These are phyloP conservation scores for Trichocladium antarcticum DNA, from an alignment of 495 filamentous ascomycete species.

Conservation along the genomic window DNA sequence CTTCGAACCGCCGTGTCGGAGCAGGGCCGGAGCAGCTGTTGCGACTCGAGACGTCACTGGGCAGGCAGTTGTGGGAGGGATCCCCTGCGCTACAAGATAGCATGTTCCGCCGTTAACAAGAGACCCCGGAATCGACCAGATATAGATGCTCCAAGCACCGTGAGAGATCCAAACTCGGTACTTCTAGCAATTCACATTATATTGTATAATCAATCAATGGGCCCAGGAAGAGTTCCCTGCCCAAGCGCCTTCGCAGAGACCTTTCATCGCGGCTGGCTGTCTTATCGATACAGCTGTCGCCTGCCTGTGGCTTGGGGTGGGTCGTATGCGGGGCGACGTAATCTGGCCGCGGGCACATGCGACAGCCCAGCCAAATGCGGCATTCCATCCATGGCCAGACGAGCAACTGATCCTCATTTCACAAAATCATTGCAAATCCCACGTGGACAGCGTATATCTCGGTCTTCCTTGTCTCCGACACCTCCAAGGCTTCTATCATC, in stretches of 20 bases:
- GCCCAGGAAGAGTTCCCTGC: no score
- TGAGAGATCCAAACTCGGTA: no score
- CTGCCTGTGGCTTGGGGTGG: slow-evolving; percentile 10
- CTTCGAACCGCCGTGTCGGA: no score
- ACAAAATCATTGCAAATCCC: not conserved
- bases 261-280: not conserved
- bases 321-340: slow-evolving; percentile 18
- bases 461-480: not conserved
- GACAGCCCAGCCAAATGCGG: slow-evolving; percentile 7
- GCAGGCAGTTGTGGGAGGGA: no score
- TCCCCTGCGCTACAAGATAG: no score
- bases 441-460: not conserved
- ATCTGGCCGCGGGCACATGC: slow-evolving; percentile 17
- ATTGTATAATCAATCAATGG: no score
- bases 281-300: slow-evolving; percentile 16
- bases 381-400: slow-evolving; percentile 3
- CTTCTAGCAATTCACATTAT: no score
- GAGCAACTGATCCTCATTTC: not conserved
- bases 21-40: no score
- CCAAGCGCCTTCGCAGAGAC: no score
- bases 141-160: not conserved
- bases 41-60: no score
- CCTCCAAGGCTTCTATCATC: no score
- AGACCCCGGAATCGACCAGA: no score
- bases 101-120: not conserved